Evolutionary conservation across 768 basidiomycete genomes (phyloP), one percentile per base, ranked within the genome.

Genomic region (Coprinopsis strossmayeri): DNA sequence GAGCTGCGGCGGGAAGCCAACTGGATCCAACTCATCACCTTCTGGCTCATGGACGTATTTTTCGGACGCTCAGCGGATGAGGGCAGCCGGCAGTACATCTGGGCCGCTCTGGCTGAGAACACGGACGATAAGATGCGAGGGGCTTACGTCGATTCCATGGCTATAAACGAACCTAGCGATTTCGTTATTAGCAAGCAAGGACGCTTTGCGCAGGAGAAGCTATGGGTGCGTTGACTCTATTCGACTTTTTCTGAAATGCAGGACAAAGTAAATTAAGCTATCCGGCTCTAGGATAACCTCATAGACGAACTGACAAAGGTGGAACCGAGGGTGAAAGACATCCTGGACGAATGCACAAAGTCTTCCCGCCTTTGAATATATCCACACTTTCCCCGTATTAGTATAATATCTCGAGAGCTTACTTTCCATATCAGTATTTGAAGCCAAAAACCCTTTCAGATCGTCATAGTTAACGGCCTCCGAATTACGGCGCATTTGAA

Each of bases 21-120:
- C 4, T 59, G 57, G 0, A 3, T 60, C 17, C 24, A 43, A 23
- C 45, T 56, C 2, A 23, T 51, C 21, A 7, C 64, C 11, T 46
- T 54, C 32, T 50, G 57, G 53, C n/a, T 68, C 3, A 56, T 70
- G 57, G 64, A 69, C 34, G 57, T 49, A 7, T 12, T 61, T 1
- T 15, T 78, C 0, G 72, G 68, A 2, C 62, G 61, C 13, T 59
- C 71, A 0, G 53, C 69, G 0, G 72, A 76, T 45, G 59, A 66
- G 51, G 74, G 72, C 1, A 61, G 64, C 30, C 61, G 66, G 3
- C 62, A 65, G 48, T 51, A 67, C 1, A 58, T 69, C 10, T 69
- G 59, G 57, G 68, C 63, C 9, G 61, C 64, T 4, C 21, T 66
- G n/a, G 64, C 64, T 1, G 45, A 51, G 15, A 39, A 51, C 12